Evolutionary conservation across 306 rosid genomes (phyloP).

Genomic region (Cucumis hystrix): DNA sequence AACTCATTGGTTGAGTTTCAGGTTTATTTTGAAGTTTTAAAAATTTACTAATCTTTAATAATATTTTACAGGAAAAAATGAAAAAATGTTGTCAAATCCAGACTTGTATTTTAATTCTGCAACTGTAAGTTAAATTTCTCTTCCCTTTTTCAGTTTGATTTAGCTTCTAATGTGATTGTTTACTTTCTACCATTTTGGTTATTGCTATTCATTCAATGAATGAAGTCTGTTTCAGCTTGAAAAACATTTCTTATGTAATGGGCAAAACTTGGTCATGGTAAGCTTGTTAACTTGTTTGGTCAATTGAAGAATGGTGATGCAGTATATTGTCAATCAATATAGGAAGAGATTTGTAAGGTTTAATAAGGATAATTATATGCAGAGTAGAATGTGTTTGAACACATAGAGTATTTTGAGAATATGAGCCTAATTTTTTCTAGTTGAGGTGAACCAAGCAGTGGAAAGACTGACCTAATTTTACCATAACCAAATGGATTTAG

Average conservation of each 20-base stretch:
- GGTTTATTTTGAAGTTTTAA: constrained; percentile 12
- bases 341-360: neutral
- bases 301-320: neutral
- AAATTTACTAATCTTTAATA: constrained; percentile 22
- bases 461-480: no score
- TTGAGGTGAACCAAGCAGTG: neutral
- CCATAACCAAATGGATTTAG: no score
- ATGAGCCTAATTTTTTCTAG: neutral
- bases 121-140: constrained; percentile 39
- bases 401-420: neutral
- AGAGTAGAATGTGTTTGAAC: neutral
- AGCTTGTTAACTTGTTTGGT: neutral
- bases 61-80: constrained; percentile 69
- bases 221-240: neutral
- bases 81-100: constrained; percentile 70
- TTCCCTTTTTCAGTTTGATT: neutral
- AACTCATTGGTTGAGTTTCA: constrained; percentile 3
- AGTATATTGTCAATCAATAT: neutral
- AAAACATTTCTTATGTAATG: neutral
- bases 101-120: constrained; percentile 81
- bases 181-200: neutral
- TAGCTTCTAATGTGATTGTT: neutral
- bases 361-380: neutral
- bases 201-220: neutral
- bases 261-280: neutral